Evolutionary conservation across 2,329 filamentous ascomycete species (phyloP), one percentile per base, ranked within the genome.

Genomic region (Phyllosticta citriasiana): DNA sequence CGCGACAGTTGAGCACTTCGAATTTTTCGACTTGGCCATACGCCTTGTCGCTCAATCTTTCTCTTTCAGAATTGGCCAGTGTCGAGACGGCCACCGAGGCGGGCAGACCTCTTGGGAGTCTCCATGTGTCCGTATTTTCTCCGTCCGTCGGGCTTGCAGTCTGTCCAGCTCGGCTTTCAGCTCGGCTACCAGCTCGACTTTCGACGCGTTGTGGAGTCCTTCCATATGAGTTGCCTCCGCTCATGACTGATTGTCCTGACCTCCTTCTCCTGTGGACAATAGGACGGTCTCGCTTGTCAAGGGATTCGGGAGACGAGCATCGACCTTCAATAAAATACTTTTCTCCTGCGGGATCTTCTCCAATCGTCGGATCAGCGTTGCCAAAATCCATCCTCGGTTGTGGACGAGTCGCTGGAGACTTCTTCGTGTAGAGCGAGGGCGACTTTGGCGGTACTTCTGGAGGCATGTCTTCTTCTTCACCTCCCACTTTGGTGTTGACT

Each of bases 1-100:
- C 72, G 54, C 71, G 67, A 64, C 73, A 72, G 62, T 73, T 71
- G 33, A 76, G 67, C 22, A 76, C 69, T 62, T 76, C 73, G 56
- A 75, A 76, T 59, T 74, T 74, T 27, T 72, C 70, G 16, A 73
- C 73, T 61, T 76, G 73, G 55, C 71, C 69, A 25, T 66, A 68
- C 12, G 74, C 73, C 65, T 76, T 74, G 59, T 72, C 71, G 51
- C 74, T 71, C 22, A 76, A 67, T 25, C 66, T 62, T 60, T 71
- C 69, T 61, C 73, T 73, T 56, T 76, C 74, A 9, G 66, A 64
- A 24, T 72, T 67, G 35, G 68, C 68, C 66, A 75, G 70, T 24
- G 66, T 67, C 47, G 67, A 64, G 2, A 68, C 66, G 19, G 74
- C 74, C 53, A 75, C 72, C 6, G 67, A 62, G 25, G 74, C 67